These are phyloP conservation scores for Diplocarpon rosae DNA, from an alignment of 2,329 filamentous ascomycete species.

Conservation along the genomic window DNA sequence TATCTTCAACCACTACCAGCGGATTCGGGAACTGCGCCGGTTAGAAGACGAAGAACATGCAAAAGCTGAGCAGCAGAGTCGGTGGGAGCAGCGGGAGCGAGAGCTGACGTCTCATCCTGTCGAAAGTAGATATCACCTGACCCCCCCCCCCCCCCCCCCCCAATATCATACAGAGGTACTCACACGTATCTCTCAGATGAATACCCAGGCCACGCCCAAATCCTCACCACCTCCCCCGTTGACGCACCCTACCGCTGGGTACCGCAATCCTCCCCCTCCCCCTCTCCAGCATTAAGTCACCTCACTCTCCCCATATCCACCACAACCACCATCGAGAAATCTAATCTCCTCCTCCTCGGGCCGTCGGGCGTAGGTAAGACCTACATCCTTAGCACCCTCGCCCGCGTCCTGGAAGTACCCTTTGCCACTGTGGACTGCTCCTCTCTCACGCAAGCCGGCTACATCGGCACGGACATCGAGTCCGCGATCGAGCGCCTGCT, in stretches of 20 bases:
- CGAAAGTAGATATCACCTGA: slow-evolving; percentile 49
- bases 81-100: slow-evolving; percentile 32
- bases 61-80: slow-evolving; percentile 49
- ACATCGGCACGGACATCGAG: slow-evolving; percentile 97
- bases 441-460: slow-evolving; percentile 89
- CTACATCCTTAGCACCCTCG: slow-evolving; percentile 75
- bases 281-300: slow-evolving; percentile 14
- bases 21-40: slow-evolving; percentile 63
- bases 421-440: slow-evolving; percentile 96
- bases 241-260: no score
- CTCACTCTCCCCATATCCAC: slow-evolving; percentile 11
- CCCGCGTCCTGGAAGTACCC: slow-evolving; percentile 85
- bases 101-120: slow-evolving; percentile 56
- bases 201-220: slow-evolving; percentile 37
- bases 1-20: slow-evolving; percentile 94
- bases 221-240: slow-evolving; percentile 6
- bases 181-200: slow-evolving; percentile 29
- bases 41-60: slow-evolving; percentile 56
- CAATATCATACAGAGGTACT: slow-evolving; percentile 12
- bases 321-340: slow-evolving; percentile 63
- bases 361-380: slow-evolving; percentile 96
- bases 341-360: slow-evolving; percentile 81
- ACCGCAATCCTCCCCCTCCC: slow-evolving; percentile 5
- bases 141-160: not conserved
- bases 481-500: slow-evolving; percentile 84